Base-by-base conservation (phyloP, 1,139 yeast genomes). In the Debaryomyces singareniensis region DNA sequence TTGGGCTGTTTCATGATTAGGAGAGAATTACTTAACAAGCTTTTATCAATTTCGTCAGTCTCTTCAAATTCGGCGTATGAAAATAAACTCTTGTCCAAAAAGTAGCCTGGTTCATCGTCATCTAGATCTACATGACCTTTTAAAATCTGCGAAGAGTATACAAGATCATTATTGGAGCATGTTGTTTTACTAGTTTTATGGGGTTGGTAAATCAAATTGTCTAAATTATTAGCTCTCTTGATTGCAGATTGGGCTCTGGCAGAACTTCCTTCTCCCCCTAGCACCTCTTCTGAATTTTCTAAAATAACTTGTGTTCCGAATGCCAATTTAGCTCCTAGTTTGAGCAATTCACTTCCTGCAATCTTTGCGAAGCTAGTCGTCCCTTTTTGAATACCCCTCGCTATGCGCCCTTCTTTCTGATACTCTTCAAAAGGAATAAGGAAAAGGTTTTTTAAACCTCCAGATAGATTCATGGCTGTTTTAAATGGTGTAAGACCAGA, bases 261-360 rank as follows among this genome's bases (percentile, higher is more conserved):
- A 15, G 35, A 29, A 34, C 77, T 49, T 0, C 87, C 87, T 36
- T 66, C 67, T 2, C 89, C 89, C 2, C 89, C 89, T 33, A 83
- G 58, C 4, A 71, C 68, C 37, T 76, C 81, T 49, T 89, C 97
- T 0, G 94, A 81, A 35, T 73, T 76, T 43, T 87, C 96, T 30
- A 89, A 58, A 6, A 85, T 55, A 0, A 78, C 77, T 49, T 87
- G 96, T 0, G 96, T 85, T 0, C 96, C 96, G 4, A 89, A 81
- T 2, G 95, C 93, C 22, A 89, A 51, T 44, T 82, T 85, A 0
- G 84, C 94, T 0, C 96, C 96, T 30, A 91, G 61, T 43, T 80
- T 79, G 26, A 89, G 63, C 23, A 89, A 55, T 51, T 89, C 96
- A 35, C 79, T 81, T 2, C 95, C 76, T 0, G 97, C 82, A 7